Base-by-base conservation (phyloP, 139 green algal genomes). In the Penium margaritaceum region DNA sequence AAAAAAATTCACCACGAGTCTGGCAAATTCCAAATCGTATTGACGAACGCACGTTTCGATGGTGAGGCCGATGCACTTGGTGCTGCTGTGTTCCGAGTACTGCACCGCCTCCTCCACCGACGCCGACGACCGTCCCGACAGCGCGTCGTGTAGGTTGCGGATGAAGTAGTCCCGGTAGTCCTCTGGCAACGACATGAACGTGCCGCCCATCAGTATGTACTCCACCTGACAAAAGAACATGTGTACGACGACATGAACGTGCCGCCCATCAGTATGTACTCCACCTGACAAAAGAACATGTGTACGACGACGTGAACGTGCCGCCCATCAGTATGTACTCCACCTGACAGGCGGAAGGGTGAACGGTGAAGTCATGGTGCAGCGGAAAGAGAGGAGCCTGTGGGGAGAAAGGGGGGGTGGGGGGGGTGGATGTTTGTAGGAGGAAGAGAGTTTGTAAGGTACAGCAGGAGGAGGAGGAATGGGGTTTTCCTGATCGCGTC, bases 281-380 rank as follows among this genome's bases (percentile, higher is more conserved):
- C 93, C n/a, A 96, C 92, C 80, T 88, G 46, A 58, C 29, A n/a
- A 21, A 7, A 2, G 57, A 19, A 5, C 21, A 37, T 43, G 73
- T 29, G 1, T 91, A 91, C 58, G 97, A 81, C 5, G 85, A 92
- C 93, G 97, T 97, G 84, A 98, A 98, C 37, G 93, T 98, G 57
- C 93, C 93, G n/a, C 93, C 92, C 93, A 97, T 98, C 1, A 98
- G 84, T 74, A 98, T 96, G 84, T 92, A 98, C 86, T 98, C 93
- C 24, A 96, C 91, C 84, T 88, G 35, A 17, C 15, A n/a, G n/a
- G n/a, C n/a, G n/a, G n/a, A n/a, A n/a, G n/a, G n/a, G n/a, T n/a
- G n/a, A n/a, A n/a, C n/a, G n/a, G 81, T 2, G 84, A 92, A 92
- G 97, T 97, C 84, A 98, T 97, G 46, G 93, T 98, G 54, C 93